phyloP scores from a whole-genome alignment of 106 monocot genomes.

The Apostasia shenzhenica region DNA sequence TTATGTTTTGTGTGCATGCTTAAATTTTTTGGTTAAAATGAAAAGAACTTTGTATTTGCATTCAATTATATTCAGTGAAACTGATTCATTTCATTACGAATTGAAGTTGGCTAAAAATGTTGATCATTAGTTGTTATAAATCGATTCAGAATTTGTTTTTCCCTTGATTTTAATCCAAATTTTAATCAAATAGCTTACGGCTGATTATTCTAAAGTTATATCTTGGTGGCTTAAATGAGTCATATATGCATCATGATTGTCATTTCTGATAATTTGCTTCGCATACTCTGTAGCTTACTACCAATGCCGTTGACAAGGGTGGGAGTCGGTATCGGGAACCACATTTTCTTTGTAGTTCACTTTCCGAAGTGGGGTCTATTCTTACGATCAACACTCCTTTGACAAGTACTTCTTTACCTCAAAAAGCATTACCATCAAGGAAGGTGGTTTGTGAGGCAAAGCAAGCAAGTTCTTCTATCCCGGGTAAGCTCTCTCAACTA shows the following conservation, averaged over 20 bases:
- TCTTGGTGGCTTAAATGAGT: too few relatives aligned
- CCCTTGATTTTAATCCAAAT: background rate
- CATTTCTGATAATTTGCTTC: too few relatives aligned
- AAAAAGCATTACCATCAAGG: slow-evolving; percentile 23
- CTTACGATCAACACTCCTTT: slow-evolving; percentile 35
- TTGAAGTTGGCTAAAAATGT: too few relatives aligned
- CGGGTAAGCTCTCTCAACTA: slow-evolving; percentile 14
- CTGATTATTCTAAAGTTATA: background rate
- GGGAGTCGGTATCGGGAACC: slow-evolving; percentile 32
- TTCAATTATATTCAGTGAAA: background rate
- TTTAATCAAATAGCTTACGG: background rate
- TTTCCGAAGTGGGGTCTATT: slow-evolving; percentile 15
- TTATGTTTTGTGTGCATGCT: too few relatives aligned
- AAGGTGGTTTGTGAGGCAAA: slow-evolving; percentile 9
- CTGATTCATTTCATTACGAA: too few relatives aligned
- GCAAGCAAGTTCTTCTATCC: background rate
- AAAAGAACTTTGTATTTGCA: background rate
- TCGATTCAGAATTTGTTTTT: background rate
- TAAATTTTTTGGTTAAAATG: background rate
- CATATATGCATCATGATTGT: too few relatives aligned
- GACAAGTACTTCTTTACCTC: slow-evolving; percentile 12
- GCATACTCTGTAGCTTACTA: slow-evolving; percentile 37
- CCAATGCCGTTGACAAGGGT: slow-evolving; percentile 43
- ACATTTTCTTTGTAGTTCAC: slow-evolving; percentile 61
- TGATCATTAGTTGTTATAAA: too few relatives aligned